A percentile compares a stretch with the other conserved stretches of the same genome.
Evolutionary conservation across 2,329 filamentous ascomycete genomes (phyloP).

Genomic region (Aureobasidium sp.): DNA sequence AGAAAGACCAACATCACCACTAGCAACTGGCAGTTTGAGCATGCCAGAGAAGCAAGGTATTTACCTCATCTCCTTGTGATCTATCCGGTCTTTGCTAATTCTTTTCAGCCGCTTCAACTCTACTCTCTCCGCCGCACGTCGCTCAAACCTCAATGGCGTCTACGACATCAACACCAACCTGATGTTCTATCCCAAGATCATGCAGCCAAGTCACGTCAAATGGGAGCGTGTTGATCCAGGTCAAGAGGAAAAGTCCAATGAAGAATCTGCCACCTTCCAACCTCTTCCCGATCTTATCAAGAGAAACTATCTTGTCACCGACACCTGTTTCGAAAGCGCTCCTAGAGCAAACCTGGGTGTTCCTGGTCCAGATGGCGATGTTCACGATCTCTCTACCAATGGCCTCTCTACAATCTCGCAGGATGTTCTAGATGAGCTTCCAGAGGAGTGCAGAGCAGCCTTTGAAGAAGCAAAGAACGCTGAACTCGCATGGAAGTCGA

Average conservation of each 20-base stretch:
- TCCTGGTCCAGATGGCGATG: slow-evolving; percentile 48
- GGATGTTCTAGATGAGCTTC: slow-evolving; percentile 58
- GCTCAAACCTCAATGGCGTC: slow-evolving; percentile 61
- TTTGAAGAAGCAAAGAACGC: slow-evolving; percentile 58
- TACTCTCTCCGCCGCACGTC: slow-evolving; percentile 58
- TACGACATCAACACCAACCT: slow-evolving; percentile 93
- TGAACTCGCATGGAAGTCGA: slow-evolving; percentile 63
- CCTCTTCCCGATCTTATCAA: slow-evolving; percentile 48
- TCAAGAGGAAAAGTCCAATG: slow-evolving; percentile 19
- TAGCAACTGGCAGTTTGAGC: slow-evolving; percentile 93
- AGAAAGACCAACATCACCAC: slow-evolving; percentile 82
- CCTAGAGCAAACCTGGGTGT: slow-evolving; percentile 49
- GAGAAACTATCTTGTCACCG: slow-evolving; percentile 55
- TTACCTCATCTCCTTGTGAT: slow-evolving; percentile 21
- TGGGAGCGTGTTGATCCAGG: slow-evolving; percentile 60
- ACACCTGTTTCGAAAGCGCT: slow-evolving; percentile 51
- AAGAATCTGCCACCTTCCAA: slow-evolving; percentile 34
- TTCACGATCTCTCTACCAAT: slow-evolving; percentile 38
- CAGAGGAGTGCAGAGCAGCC: slow-evolving; percentile 60
- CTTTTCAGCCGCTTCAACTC: slow-evolving; percentile 70
- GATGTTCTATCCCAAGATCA: slow-evolving; percentile 78
- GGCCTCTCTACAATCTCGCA: slow-evolving; percentile 57
- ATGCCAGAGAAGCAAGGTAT: slow-evolving; percentile 83
- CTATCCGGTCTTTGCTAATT: slow-evolving; percentile 17
- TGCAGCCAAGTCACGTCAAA: slow-evolving; percentile 80